These are phyloP conservation scores for Acacia crassicarpa DNA, from an alignment of 306 rosid genomes.

Conservation along the genomic window DNA sequence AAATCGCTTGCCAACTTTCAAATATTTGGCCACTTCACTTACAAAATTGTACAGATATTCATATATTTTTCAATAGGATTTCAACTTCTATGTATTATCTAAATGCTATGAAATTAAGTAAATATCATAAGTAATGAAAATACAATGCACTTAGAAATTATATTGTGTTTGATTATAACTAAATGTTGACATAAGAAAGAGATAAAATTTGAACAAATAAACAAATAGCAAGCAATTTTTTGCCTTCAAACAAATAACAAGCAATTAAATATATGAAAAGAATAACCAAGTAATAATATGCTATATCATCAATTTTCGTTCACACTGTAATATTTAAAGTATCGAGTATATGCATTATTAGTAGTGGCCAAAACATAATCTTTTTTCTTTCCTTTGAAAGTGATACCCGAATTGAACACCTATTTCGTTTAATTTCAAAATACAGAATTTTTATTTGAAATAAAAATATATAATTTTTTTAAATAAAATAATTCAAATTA, in stretches of 20 bases:
- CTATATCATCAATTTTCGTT: not conserved
- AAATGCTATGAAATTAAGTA: no score
- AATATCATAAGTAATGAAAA: no score
- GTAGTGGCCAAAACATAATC: not conserved
- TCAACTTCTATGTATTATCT: no score
- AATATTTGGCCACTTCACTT: not conserved
- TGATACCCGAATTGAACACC: not conserved
- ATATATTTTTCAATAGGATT: no score
- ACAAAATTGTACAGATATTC: not conserved
- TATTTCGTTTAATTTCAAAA: not conserved
- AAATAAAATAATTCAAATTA: no score
- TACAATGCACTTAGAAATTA: no score
- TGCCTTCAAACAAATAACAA: not conserved
- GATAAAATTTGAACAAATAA: not conserved
- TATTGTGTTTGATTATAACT: no score
- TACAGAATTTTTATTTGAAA: no score
- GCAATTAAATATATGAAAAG: not conserved
- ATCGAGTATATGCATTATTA: no score
- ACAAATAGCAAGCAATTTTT: not conserved
- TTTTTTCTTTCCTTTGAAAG: not conserved
- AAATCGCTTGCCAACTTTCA: not conserved
- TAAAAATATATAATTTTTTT: no score
- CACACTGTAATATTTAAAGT: no score
- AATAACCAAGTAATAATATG: not conserved
- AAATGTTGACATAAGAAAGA: not conserved